phyloP scores from a whole-genome alignment of 1,284 basidiomycete genomes.

The Ustilago sp. region DNA sequence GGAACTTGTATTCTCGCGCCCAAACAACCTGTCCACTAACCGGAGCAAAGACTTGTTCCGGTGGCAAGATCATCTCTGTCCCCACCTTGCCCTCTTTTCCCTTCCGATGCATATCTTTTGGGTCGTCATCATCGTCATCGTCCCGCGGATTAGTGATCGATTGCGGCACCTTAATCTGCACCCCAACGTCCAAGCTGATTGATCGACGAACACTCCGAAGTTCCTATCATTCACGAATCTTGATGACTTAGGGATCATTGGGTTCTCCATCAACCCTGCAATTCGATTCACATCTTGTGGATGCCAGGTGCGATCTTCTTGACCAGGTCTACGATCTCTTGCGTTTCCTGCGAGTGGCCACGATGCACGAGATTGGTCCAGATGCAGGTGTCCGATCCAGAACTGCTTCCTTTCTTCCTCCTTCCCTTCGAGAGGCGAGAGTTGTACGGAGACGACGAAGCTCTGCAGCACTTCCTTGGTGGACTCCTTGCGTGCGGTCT shows the following conservation, averaged over 20 bases:
- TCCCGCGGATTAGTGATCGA: slow-evolving; percentile 46
- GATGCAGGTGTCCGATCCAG: slow-evolving; percentile 57
- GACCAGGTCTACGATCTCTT: slow-evolving; percentile 26
- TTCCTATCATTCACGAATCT: slow-evolving; percentile 34
- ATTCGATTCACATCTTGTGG: slow-evolving; percentile 49
- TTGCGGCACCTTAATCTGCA: slow-evolving; percentile 45
- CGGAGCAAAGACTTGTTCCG: slow-evolving; percentile 56
- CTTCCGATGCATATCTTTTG: slow-evolving; percentile 5
- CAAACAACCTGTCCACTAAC: slow-evolving; percentile 60
- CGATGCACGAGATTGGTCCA: slow-evolving; percentile 36
- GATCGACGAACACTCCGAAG: slow-evolving; percentile 47
- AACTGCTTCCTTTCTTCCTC: slow-evolving; percentile 28
- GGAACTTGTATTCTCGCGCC: slow-evolving; percentile 41
- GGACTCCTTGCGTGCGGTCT: slow-evolving; percentile 11
- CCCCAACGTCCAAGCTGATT: slow-evolving; percentile 47
- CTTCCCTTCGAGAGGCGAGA: slow-evolving; percentile 6
- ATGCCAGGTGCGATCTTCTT: slow-evolving; percentile 47
- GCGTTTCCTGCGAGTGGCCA: slow-evolving; percentile 59
- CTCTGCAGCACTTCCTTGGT: slow-evolving; percentile 33
- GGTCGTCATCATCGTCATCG: slow-evolving; percentile 20
- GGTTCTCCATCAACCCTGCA: slow-evolving; percentile 58
- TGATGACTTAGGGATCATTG: slow-evolving; percentile 45
- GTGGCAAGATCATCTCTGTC: slow-evolving; percentile 27
- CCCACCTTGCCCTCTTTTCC: not conserved
- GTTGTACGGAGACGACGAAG: slow-evolving; percentile 39